Percentiles rank a stretch among this genome's conserved stretches.
These are phyloP conservation scores for Aspergillus proliferans DNA, from an alignment of 2,329 filamentous ascomycete genomes.

Conservation along the genomic window DNA sequence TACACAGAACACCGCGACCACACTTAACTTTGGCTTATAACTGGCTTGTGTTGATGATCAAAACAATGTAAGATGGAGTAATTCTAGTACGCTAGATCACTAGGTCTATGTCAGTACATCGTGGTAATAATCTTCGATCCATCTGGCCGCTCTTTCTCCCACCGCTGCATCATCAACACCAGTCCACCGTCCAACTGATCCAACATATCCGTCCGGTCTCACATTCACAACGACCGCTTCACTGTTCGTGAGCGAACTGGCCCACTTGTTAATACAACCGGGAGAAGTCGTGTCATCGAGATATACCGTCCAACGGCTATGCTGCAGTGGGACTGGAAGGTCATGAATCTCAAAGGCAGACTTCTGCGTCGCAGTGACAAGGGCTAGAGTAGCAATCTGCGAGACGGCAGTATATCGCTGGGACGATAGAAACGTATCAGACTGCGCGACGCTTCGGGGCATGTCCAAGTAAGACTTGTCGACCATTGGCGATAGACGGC, in stretches of 20 bases:
- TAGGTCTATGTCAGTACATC: background rate
- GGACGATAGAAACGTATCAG: constrained; percentile 61
- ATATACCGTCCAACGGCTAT: constrained; percentile 67
- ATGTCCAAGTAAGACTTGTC: constrained; percentile 57
- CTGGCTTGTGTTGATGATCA: too few relatives aligned
- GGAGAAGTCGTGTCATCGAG: constrained; percentile 57
- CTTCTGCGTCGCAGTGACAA: constrained; percentile 63
- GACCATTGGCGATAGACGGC: constrained; percentile 54
- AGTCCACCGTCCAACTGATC: constrained; percentile 48
- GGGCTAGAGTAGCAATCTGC: constrained; percentile 61
- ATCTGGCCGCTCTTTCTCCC: constrained; percentile 32
- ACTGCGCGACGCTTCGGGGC: constrained; percentile 51
- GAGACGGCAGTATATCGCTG: constrained; percentile 64
- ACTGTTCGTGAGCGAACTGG: constrained; percentile 51
- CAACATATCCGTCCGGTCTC: constrained; percentile 68
- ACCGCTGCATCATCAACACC: constrained; percentile 12
- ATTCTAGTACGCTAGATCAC: too few relatives aligned
- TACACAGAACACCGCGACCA: background rate
- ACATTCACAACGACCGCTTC: constrained; percentile 63
- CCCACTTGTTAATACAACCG: constrained; percentile 62
- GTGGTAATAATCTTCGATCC: constrained; percentile 47
- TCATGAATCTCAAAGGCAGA: constrained; percentile 59
- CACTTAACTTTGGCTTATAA: too few relatives aligned
- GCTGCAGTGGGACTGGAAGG: constrained; percentile 56
- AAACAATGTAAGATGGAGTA: too few relatives aligned